Evolutionary conservation across 306 rosid species (phyloP).

Genomic region (Prunus mongolica): DNA sequence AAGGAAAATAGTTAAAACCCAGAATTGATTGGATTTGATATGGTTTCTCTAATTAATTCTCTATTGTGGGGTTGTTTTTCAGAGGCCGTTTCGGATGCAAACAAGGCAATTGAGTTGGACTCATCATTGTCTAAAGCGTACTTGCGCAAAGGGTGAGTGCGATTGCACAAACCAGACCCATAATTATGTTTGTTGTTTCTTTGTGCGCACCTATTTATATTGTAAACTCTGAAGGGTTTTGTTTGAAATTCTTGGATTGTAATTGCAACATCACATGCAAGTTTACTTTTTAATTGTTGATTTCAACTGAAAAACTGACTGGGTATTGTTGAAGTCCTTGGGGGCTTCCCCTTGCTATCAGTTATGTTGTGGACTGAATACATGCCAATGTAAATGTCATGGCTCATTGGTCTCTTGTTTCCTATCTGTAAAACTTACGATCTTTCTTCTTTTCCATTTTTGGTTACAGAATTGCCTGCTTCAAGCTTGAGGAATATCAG

Average conservation of each 20-base stretch:
- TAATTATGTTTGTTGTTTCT: background rate
- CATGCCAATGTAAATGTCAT: background rate
- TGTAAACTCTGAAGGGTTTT: background rate
- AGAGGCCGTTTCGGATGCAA: constrained; percentile 88
- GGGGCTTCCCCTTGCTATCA: background rate
- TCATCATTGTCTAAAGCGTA: constrained; percentile 59
- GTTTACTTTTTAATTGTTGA: background rate
- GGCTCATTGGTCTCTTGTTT: background rate
- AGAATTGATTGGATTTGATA: background rate
- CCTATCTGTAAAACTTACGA: background rate
- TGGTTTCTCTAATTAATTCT: background rate
- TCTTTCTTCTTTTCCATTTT: background rate
- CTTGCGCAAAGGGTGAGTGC: constrained; percentile 78
- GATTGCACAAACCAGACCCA: background rate
- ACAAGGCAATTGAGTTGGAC: constrained; percentile 75
- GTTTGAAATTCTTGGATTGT: background rate
- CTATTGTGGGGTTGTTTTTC: background rate
- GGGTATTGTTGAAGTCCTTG: background rate
- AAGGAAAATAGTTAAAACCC: background rate
- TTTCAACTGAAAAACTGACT: background rate
- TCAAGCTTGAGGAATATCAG: constrained; percentile 82
- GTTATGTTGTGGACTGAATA: background rate
- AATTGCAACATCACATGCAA: background rate
- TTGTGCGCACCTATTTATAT: background rate
- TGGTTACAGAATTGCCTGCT: constrained; percentile 65